phyloP scores from a whole-genome alignment of 306 rosid genomes.

The Medicago lupulina region DNA sequence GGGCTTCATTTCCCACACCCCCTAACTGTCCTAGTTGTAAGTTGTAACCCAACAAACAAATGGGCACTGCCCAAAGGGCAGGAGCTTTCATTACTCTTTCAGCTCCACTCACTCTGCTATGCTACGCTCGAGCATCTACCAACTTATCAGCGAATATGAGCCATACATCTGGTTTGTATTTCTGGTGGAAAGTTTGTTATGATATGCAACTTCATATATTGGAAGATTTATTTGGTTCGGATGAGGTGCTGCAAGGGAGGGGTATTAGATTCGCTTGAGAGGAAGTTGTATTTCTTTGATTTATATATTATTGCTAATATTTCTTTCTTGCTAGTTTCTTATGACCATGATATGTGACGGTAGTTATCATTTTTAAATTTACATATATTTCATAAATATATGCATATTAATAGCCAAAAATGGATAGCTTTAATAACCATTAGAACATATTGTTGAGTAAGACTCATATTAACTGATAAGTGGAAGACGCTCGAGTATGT shows the following conservation, averaged over 20 bases:
- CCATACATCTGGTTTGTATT: background rate
- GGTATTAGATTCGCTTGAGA: background rate
- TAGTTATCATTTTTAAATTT: background rate
- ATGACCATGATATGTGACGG: background rate
- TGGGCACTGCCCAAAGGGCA: no score
- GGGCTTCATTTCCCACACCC: no score
- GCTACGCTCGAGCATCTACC: background rate
- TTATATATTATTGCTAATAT: background rate
- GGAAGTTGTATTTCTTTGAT: background rate
- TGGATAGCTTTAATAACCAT: background rate
- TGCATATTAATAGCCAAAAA: background rate
- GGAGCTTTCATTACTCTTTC: background rate
- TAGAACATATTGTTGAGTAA: background rate
- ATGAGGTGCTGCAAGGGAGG: background rate
- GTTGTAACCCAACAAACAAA: no score
- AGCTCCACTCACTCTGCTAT: background rate
- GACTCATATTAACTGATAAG: background rate
- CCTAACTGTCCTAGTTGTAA: no score
- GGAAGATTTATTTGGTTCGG: background rate
- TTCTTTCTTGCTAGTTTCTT: slow-evolving; percentile 14
- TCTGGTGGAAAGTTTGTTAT: no score
- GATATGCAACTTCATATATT: no score
- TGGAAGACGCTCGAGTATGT: background rate
- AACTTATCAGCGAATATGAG: background rate
- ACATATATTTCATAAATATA: background rate